Base-by-base conservation (phyloP, 441 rosid species). In the Codiaeum variegatum region DNA sequence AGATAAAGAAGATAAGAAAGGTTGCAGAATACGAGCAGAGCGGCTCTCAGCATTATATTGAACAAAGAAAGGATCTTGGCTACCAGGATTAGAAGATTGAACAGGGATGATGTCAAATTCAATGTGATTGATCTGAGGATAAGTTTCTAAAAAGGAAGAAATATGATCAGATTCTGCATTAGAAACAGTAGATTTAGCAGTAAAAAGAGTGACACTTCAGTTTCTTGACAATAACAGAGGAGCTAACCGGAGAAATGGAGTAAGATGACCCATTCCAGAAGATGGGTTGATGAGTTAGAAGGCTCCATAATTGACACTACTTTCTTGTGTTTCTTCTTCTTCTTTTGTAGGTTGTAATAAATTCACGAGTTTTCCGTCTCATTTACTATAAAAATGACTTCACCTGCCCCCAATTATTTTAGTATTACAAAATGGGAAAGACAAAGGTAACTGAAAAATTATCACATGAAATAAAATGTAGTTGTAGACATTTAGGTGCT, bases 161-260 rank as follows among this genome's bases (percentile, higher is more conserved):
- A 60, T 60, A 29, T 60, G 40, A 6, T 31, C 21, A 31, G 40
- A 60, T 60, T 60, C 64, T 15, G 64, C 64, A 12, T 29, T 60
- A 31, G 64, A 60, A 9, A 60, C 36, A 13, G 40, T 60, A n/a
- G 64, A 60, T 60, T 60, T 60, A n/a, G 64, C 21, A 60, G 64
- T 60, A 11, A 60, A 16, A 60, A 60, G 64, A 60, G 64, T 60
- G n/a, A 60, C 21, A 60, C 0, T 60, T 16, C 38, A 60, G 38
- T 60, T 60, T 60, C 38, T 18, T 6, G 64, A 31, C n/a, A 60
- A 16, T 29, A 60, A n/a, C 36, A 60, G 64, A 4, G 64, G 19
- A 6, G 64, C 64, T 60, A 60, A 12, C 40, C 64, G 21, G 40
- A 60, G 64, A 29, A 60, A 60, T 12, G 64, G 64, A 5, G 21